Evolutionary conservation across 345 rosid species (phyloP).

Genomic region (Brassica incana): DNA sequence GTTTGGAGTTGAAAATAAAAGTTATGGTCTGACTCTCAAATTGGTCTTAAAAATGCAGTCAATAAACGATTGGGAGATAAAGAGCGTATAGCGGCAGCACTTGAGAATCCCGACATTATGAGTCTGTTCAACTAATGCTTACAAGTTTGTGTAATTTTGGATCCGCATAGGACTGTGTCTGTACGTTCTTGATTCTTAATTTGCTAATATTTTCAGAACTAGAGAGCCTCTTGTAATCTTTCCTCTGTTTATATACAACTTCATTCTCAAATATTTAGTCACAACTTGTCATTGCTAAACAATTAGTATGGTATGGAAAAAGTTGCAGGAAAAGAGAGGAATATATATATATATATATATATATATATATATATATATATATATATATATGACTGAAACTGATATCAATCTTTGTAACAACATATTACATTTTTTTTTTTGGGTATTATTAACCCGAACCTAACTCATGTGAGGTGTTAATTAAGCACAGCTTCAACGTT

Average conservation of each 20-base stretch:
- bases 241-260: not conserved
- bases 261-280: not conserved
- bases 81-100: slow-evolving; percentile 88
- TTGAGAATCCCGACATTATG: slow-evolving; percentile 85
- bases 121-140: slow-evolving; percentile 54
- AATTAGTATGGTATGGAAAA: not conserved
- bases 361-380: not conserved
- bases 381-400: not conserved
- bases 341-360: not conserved
- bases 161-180: not conserved
- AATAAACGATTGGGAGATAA: slow-evolving; percentile 87
- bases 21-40: not conserved
- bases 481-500: slow-evolving; percentile 10
- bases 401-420: not conserved
- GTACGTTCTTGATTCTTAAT: not conserved
- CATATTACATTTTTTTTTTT: not conserved
- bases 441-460: slow-evolving; percentile 4
- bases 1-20: not conserved
- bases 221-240: no score
- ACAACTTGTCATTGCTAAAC: not conserved
- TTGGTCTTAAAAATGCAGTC: slow-evolving; percentile 51
- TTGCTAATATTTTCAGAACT: not conserved
- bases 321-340: not conserved
- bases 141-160: not conserved
- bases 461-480: not conserved